Evolutionary conservation across 305 asterid species (phyloP).

Genomic region (Rubia tinctorum): DNA sequence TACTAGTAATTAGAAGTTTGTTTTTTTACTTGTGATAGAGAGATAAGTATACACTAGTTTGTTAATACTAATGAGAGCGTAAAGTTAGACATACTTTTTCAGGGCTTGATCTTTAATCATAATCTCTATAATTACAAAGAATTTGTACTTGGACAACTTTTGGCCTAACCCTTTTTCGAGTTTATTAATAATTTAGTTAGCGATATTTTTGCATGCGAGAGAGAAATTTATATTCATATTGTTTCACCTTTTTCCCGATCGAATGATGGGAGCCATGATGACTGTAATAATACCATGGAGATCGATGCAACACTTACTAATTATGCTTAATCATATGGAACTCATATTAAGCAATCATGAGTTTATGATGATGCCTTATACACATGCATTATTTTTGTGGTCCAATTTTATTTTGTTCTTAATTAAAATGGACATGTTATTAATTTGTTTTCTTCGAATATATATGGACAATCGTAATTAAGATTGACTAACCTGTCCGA

Average conservation of each 20-base stretch:
- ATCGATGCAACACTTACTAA: neutral
- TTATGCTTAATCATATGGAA: constrained; percentile 10
- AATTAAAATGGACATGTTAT: too few species aligned
- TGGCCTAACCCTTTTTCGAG: neutral
- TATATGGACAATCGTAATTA: neutral
- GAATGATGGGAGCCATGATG: constrained; percentile 14
- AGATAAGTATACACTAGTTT: too few species aligned
- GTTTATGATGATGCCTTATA: constrained; percentile 1
- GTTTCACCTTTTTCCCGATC: neutral
- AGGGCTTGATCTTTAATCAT: constrained; percentile 30
- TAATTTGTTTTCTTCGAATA: too few species aligned
- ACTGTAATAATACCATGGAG: constrained; percentile 9
- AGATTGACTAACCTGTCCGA: neutral
- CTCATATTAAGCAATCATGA: constrained; percentile 13
- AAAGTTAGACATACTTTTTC: constrained; percentile 33
- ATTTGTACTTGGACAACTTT: neutral
- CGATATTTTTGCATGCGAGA: neutral
- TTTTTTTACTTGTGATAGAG: too few species aligned
- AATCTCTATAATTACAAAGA: constrained; percentile 24
- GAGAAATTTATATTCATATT: neutral
- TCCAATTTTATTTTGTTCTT: too few species aligned
- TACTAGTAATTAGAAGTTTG: too few species aligned
- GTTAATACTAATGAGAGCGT: neutral
- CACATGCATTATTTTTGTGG: too few species aligned
- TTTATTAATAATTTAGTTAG: neutral